A percentile compares a stretch with the other conserved stretches of the same genome.
These are phyloP conservation scores for Globisporangium solare DNA, from an alignment of 352 stramenopile species.

Conservation along the genomic window DNA sequence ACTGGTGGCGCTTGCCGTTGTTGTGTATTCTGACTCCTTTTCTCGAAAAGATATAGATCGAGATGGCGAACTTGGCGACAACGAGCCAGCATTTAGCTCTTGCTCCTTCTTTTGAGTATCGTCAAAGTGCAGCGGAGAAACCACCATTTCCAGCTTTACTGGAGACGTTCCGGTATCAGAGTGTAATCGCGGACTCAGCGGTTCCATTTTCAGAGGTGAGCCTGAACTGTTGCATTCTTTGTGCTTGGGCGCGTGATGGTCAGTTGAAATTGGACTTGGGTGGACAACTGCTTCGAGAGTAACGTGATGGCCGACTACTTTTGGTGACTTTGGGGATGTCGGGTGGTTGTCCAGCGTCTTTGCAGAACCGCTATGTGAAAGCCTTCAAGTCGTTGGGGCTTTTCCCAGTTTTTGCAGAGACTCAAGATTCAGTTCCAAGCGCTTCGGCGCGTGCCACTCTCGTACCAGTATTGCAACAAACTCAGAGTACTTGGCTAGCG, in stretches of 20 bases:
- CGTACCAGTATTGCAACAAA: constrained; percentile 39
- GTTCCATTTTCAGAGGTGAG: constrained; percentile 36
- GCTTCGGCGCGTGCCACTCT: constrained; percentile 58
- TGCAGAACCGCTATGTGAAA: constrained; percentile 7
- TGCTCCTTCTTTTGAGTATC: constrained; percentile 1
- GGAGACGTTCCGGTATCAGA: constrained; percentile 8
- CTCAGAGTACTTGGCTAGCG: constrained; percentile 23
- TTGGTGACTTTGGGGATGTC: constrained; percentile 6
- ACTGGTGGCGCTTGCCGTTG: not conserved
- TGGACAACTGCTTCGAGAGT: constrained; percentile 11
- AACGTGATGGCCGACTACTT: constrained; percentile 1
- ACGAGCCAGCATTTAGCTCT: not conserved
- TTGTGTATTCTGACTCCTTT: constrained; percentile 10
- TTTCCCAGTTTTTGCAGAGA: constrained; percentile 48
- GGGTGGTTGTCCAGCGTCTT: constrained; percentile 6
- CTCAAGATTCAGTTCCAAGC: constrained; percentile 68
- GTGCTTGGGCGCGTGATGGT: constrained; percentile 21
- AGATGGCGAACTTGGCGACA: constrained; percentile 4
- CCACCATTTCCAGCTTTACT: constrained; percentile 8
- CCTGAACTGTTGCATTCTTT: constrained; percentile 15
- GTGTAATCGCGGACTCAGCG: constrained; percentile 13
- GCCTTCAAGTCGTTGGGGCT: constrained; percentile 5
- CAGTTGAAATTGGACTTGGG: constrained; percentile 5
- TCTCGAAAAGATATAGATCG: constrained; percentile 8
- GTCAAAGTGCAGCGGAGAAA: not conserved